Evolutionary conservation across 352 stramenopile genomes (phyloP).

Genomic region (Discostella stelligera): DNA sequence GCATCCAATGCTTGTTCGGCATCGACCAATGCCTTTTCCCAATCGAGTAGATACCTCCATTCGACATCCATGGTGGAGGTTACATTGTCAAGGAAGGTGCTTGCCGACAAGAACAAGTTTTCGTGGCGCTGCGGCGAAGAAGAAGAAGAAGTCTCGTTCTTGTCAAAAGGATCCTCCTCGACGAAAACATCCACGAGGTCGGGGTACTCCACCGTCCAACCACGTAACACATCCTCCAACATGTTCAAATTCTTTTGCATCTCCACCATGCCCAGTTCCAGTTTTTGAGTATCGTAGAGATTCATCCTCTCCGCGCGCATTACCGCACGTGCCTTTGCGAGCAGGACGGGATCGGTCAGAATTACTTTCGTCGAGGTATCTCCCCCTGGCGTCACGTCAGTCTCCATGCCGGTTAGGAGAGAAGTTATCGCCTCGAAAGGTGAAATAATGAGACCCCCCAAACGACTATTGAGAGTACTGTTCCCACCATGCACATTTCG

Average conservation of each 20-base stretch:
- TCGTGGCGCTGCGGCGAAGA: neutral
- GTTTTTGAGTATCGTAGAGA: conserved; percentile 3
- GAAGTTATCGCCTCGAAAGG: neutral
- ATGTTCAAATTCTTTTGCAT: conserved; percentile 9
- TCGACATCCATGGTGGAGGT: conserved; percentile 15
- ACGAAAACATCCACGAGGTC: conserved; percentile 2
- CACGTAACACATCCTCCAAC: conserved; percentile 10
- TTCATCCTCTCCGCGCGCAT: conserved; percentile 10
- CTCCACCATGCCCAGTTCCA: neutral
- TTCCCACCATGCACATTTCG: neutral
- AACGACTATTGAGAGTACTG: no score
- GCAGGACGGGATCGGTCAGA: neutral
- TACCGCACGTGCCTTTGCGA: neutral
- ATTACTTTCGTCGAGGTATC: no score
- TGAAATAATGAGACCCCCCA: neutral
- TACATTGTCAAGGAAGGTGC: conserved; percentile 3
- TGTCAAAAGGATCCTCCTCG: neutral
- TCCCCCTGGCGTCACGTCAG: neutral
- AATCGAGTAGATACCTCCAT: conserved; percentile 16
- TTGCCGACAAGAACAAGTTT: neutral
- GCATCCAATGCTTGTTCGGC: conserved; percentile 27
- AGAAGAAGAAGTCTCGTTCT: neutral
- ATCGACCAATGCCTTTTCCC: conserved; percentile 28
- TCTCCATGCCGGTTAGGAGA: neutral
- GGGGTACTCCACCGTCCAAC: neutral